Evolutionary conservation across 441 rosid species (phyloP), one percentile per base, ranked within the genome.

Genomic region (Bocquillonia castaneifolia): DNA sequence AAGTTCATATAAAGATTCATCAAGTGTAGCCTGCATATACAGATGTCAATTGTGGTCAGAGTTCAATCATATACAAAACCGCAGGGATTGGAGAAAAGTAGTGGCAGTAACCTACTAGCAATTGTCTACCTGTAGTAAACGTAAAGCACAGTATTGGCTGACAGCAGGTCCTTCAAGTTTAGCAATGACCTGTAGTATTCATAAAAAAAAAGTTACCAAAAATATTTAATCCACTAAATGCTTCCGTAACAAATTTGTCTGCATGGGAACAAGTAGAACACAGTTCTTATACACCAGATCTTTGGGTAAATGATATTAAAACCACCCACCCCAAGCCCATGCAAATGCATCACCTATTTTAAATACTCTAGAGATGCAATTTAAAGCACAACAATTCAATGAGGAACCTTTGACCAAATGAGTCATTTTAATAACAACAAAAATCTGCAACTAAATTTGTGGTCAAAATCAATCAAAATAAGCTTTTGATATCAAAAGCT

Each of bases 121-220:
- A 55, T 59, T 58, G 42, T 60, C 60, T 79, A 92, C 99, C 97
- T 90, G 98, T 68, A 94, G 79, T 65, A 94, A 80, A 59, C 97
- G 98, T 68, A 94, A 82, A 68, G 99, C 98, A 78, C 93, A 86
- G 59, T 94, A 94, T 83, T 92, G 99, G 81, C 97, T 90, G 66
- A 94, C 99, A 70, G 93, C 98, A 75, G 97, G 88, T 76, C 98
- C 98, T 90, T 92, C 98, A 48, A 94, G 96, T 81, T 94, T 94
- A 56, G 98, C 93, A 76, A 94, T 94, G 67, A 92, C 99, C 98
- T 94, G 54, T 18, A n/a, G 57, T 28, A 56, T 9, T 62, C 17
- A 58, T 17, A 52, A 22, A 28, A 37, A 18, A 13, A 63, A 37
- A 31, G 56, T 31, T 25, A n/a, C 17, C 6, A 42, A 20, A 28